Base-by-base conservation (phyloP, 257 asterid genomes). In the Lavandula angustifolia region DNA sequence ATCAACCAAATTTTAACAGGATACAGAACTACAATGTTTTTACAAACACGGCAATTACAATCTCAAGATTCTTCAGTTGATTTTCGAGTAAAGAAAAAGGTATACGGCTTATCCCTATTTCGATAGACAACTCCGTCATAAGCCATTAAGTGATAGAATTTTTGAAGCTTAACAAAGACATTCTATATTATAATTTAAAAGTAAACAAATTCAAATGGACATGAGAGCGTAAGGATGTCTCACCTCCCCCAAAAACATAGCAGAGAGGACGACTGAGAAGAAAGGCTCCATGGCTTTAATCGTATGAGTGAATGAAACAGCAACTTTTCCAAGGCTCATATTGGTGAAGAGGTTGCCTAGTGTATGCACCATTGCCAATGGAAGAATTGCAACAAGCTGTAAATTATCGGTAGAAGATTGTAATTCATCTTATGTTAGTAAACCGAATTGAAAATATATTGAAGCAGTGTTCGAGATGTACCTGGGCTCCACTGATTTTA, bases 201-300 rank as follows among this genome's bases (percentile, higher is more conserved):
- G 50, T 40, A 42, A 64, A 64, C 44, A 50, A 35, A 43, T 60
- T 50, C 10, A 18, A 37, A 68, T 33, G 31, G 51, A 47, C 29
- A 35, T 13, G 31, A 54, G 54, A 51, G 60, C 38, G 11, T 33
- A 32, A 10, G 18, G 43, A 14, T 14, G 3, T n/a, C 75, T 49
- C 71, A 92, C 97, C 96, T 92, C 97, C 62, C 97, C 96, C 13
- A 92, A 82, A 66, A 92, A 92, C 96, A 92, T 85, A 37, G 97
- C 95, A 64, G 99, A 92, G 58, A 92, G 90, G 31, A 90, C 77
- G 61, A 92, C 99, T 4, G 97, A 89, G 84, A 92, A 92, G 85
- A 92, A 92, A 7, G 99, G 99, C 82, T 92, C 97, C 99, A 85
- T 85, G 52, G 97, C 97, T 81, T 92, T 92, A 72, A 92, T 85